phyloP scores from a whole-genome alignment of 768 basidiomycete species.

The Termitomyces sp. region DNA sequence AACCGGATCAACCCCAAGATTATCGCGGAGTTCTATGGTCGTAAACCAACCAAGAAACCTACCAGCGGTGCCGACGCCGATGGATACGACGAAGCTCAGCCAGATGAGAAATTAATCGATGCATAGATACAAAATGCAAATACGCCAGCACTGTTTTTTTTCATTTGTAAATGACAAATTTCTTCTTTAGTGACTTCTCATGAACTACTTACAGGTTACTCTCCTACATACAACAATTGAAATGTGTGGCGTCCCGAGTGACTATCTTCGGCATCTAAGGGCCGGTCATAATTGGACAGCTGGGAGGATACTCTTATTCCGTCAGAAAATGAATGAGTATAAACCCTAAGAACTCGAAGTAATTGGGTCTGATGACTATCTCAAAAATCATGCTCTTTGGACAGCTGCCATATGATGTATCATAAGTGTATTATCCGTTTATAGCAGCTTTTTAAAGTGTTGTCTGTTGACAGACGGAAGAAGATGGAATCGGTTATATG shows the following conservation, averaged over 20 bases:
- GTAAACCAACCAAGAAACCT: constrained; percentile 68
- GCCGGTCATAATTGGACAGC: not conserved
- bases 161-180: constrained; percentile 8
- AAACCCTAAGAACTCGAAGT: not conserved
- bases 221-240: not conserved
- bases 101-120: constrained; percentile 59
- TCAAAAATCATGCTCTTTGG: not conserved
- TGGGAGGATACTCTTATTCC: not conserved
- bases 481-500: not conserved
- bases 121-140: constrained; percentile 31
- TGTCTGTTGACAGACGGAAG: not conserved
- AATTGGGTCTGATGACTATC: not conserved
- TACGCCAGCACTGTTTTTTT: constrained; percentile 6
- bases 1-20: constrained; percentile 98
- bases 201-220: constrained; percentile 1
- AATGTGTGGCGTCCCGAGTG: constrained; percentile 5
- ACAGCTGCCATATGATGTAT: not conserved
- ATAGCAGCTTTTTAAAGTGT: not conserved
- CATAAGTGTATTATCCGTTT: not conserved
- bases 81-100: constrained; percentile 30
- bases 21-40: constrained; percentile 86
- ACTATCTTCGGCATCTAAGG: not conserved
- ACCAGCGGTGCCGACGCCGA: constrained; percentile 44
- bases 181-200: constrained; percentile 1
- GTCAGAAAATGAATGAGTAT: not conserved